Conservation (phyloP, 805 yeast genomes). For the Zygosaccharomyces kombuchaensis region DNA sequence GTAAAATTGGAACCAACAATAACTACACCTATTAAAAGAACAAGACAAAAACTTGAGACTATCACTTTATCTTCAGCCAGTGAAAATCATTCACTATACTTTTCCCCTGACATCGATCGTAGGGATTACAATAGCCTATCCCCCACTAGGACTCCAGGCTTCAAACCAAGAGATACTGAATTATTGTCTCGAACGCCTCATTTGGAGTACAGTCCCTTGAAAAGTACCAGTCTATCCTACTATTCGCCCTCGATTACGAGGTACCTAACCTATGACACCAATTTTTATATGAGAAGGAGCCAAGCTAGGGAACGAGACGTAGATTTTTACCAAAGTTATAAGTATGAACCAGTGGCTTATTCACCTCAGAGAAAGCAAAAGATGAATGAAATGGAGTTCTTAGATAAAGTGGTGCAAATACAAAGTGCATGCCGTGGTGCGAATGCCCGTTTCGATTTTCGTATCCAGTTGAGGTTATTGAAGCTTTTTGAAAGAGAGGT, state of each 20-base stretch:
- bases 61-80: conserved; percentile 9
- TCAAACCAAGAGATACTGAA: conserved; percentile 9
- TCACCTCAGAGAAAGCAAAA: conserved; percentile 30
- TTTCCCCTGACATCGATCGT: conserved; percentile 1
- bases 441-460: conserved; percentile 55
- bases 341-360: conserved; percentile 23
- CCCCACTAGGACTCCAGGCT: conserved; percentile 12
- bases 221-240: conserved; percentile 27
- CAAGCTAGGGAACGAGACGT: conserved; percentile 24
- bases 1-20: conserved; percentile 3
- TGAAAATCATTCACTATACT: conserved; percentile 6
- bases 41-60: not conserved
- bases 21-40: conserved; percentile 4
- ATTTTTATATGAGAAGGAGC: conserved; percentile 30
- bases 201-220: conserved; percentile 27
- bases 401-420: conserved; percentile 41
- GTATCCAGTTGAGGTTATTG: conserved; percentile 58
- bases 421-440: conserved; percentile 75
- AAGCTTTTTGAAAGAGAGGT: conserved; percentile 52
- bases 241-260: conserved; percentile 34
- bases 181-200: conserved; percentile 15
- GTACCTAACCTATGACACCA: conserved; percentile 28
- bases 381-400: conserved; percentile 32
- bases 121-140: conserved; percentile 1
- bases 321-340: conserved; percentile 22